Evolutionary conservation across 495 filamentous ascomycete genomes (phyloP).

Genomic region (Hypoxylon crocopeplum): DNA sequence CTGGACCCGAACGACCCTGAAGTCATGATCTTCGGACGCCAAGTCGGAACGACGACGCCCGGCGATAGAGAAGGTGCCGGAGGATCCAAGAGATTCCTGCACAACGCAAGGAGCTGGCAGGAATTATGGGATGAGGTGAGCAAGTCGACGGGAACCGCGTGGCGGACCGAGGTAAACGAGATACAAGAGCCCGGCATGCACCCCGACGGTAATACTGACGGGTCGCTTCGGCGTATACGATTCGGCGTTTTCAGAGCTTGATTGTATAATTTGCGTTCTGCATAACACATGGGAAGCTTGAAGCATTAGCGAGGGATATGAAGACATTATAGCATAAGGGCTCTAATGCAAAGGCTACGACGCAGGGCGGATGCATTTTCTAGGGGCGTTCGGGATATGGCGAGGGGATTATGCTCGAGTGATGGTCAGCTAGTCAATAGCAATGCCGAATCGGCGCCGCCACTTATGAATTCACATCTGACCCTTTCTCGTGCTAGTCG

Average conservation of each 20-base stretch:
- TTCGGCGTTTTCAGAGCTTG: constrained; percentile 35
- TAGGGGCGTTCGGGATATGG: not conserved
- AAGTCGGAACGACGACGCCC: constrained; percentile 46
- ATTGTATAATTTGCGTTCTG: not conserved
- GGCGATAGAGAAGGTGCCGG: constrained; percentile 31
- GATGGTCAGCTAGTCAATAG: not conserved
- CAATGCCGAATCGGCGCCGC: not conserved
- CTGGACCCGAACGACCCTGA: constrained; percentile 43
- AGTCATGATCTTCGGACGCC: constrained; percentile 52
- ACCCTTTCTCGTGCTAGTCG: no score
- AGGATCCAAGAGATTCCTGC: constrained; percentile 44
- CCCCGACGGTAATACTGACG: constrained; percentile 15
- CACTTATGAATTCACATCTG: no score
- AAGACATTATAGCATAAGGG: not conserved
- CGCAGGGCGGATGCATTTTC: not conserved
- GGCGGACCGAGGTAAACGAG: constrained; percentile 48
- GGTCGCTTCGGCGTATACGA: constrained; percentile 22
- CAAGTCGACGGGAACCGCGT: constrained; percentile 47
- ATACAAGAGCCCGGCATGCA: constrained; percentile 26
- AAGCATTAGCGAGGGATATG: not conserved
- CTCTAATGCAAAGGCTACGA: no score
- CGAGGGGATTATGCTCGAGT: not conserved
- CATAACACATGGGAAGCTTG: not conserved
- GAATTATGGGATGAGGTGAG: constrained; percentile 56
- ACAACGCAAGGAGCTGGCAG: constrained; percentile 52